These are phyloP conservation scores for Salix udensis DNA, from an alignment of 345 rosid genomes.

Conservation along the genomic window DNA sequence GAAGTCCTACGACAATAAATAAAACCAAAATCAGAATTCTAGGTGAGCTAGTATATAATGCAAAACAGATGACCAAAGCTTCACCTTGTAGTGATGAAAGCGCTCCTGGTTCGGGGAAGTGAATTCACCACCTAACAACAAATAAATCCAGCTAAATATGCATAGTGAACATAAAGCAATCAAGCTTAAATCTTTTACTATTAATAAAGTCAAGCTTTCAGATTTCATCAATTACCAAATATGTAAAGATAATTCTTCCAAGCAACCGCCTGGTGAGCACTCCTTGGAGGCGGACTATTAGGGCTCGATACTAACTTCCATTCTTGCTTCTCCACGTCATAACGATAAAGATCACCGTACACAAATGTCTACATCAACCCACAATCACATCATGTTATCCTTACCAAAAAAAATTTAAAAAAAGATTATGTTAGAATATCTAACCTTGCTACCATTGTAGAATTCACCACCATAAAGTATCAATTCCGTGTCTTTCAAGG, in stretches of 20 bases:
- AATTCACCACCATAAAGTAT: slow-evolving; percentile 88
- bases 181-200: neutral
- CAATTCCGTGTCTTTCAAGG: slow-evolving; percentile 80
- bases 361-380: slow-evolving; percentile 66
- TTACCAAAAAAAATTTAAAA: neutral
- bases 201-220: neutral
- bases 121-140: slow-evolving; percentile 79
- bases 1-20: slow-evolving; percentile 51
- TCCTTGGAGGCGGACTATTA: slow-evolving; percentile 96
- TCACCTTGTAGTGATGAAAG: slow-evolving; percentile 94
- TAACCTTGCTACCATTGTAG: slow-evolving; percentile 88
- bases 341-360: slow-evolving; percentile 82
- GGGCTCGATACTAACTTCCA: slow-evolving; percentile 92
- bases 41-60: neutral
- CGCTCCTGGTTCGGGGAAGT: slow-evolving; percentile 97
- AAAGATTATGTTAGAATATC: neutral
- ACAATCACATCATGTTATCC: neutral
- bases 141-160: neutral
- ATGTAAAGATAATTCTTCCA: slow-evolving; percentile 96
- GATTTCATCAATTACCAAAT: slow-evolving; percentile 51
- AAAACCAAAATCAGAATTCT: neutral
- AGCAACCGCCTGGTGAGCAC: slow-evolving; percentile 94
- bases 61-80: neutral
- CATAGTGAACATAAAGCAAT: neutral
- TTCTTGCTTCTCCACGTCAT: slow-evolving; percentile 81